phyloP scores from a whole-genome alignment of 2,329 filamentous ascomycete species.

The Aspergillus versicolor region DNA sequence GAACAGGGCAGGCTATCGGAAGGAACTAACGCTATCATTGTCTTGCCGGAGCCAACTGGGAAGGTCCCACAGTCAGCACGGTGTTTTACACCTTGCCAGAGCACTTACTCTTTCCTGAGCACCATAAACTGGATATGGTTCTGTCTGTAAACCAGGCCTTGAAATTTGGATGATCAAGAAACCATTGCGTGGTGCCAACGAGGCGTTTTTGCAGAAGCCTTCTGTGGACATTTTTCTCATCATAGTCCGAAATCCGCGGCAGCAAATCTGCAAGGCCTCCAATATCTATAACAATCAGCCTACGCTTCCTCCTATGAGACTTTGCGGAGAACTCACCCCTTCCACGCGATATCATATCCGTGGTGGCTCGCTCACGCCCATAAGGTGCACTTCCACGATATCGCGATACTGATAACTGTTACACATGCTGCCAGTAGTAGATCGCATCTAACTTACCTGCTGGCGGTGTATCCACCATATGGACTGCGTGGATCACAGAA shows the following conservation, averaged over 20 bases:
- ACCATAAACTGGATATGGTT: slow-evolving; percentile 18
- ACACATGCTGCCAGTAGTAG: too few species aligned
- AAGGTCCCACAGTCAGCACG: background rate
- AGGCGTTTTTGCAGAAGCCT: slow-evolving; percentile 21
- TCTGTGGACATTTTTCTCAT: slow-evolving; percentile 20
- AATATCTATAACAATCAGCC: background rate
- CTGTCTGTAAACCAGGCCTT: slow-evolving; percentile 16
- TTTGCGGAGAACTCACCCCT: too few species aligned
- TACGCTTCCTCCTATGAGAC: too few species aligned
- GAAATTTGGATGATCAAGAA: slow-evolving; percentile 15
- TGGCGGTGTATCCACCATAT: background rate
- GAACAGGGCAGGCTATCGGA: too few species aligned
- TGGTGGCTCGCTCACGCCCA: too few species aligned
- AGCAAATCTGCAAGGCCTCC: background rate
- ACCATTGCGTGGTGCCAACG: slow-evolving; percentile 20
- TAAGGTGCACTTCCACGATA: too few species aligned
- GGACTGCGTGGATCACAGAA: background rate
- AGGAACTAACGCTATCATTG: slow-evolving; percentile 15
- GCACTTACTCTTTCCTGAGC: slow-evolving; percentile 22
- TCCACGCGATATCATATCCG: too few species aligned
- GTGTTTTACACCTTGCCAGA: background rate
- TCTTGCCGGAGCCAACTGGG: slow-evolving; percentile 17
- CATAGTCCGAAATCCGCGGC: slow-evolving; percentile 17
- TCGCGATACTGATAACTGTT: too few species aligned
- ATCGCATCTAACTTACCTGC: too few species aligned